Evolutionary conservation across 192 early-diverging fungal genomes (phyloP), one percentile per base, ranked within the genome.

Genomic region (Coemansia sp.): DNA sequence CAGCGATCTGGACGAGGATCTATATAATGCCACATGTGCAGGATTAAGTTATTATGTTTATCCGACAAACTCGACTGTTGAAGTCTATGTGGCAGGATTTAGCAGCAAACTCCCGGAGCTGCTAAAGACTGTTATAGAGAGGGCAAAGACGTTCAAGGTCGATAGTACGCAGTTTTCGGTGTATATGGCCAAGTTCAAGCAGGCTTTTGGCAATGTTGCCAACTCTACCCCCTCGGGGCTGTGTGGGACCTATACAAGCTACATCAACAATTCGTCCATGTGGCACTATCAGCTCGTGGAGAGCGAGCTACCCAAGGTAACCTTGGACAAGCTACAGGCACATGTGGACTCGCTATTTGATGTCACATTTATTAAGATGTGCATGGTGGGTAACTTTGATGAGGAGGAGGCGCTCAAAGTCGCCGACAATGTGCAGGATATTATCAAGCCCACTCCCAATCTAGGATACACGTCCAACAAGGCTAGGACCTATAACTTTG

Each of bases 1-100:
- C 95, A 98, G 68, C 91, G 91, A 79, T 92, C 93, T 64, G 91
- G 93, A 64, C 89, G 93, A 65, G 55, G 93, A 18, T 92, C 92
- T 65, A 76, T 78, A 16, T 91, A 95, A 10, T 3, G 9, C 53
- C 15, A 22, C 43, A 38, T 64, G 2, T 27, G 57, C 78, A 5
- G 15, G 12, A 6, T 34, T 15, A 13, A 62, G 2, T 0, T 43
- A 6, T 20, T 20, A 0, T 10, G 38, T 1, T 15, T 69, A 29
- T 34, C 20, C 18, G 87, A 90, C 66, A 89, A 87, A 0, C 60
- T 79, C 31, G 92, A 95, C 65, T 90, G 92, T 27, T 62, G 39
- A 38, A 6, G 27, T 62, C 7, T 36, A 5, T 22, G 39, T 41
- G 12, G 7, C 61, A 22, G 61, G 61, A 12, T 41, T 62, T 41